Percentiles rank a stretch among this genome's conserved stretches.
Conservation (phyloP, 2,329 filamentous ascomycete genomes). For the Gaeumannomyces tritici region DNA sequence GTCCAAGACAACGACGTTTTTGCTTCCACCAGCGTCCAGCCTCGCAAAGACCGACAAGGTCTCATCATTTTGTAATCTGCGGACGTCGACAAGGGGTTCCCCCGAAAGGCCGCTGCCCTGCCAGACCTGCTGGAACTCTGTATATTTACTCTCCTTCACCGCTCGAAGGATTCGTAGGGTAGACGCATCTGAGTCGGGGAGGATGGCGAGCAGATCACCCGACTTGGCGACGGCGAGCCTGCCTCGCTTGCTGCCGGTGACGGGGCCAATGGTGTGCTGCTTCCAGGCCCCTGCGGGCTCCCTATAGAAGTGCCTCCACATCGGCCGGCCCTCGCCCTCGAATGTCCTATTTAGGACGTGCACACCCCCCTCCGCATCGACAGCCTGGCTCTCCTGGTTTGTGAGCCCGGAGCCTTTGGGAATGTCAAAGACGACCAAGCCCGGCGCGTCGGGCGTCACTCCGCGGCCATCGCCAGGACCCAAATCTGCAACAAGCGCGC, state of each 20-base stretch:
- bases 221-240: conserved; percentile 22
- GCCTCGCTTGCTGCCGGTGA: conserved; percentile 23
- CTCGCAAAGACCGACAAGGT: conserved; percentile 25
- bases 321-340: not conserved
- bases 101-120: conserved; percentile 21
- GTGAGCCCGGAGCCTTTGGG: conserved; percentile 32
- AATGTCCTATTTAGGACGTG: conserved; percentile 35
- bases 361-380: conserved; percentile 26
- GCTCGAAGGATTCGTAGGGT: conserved; percentile 22
- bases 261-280: conserved; percentile 18
- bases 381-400: conserved; percentile 33
- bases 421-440: conserved; percentile 33
- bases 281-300: conserved; percentile 20
- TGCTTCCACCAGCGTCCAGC: conserved; percentile 9
- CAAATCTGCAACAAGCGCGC: conserved; percentile 23
- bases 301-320: conserved; percentile 3
- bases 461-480: not conserved
- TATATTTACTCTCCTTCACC: conserved; percentile 16
- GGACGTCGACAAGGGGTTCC: conserved; percentile 27
- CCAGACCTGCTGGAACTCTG: conserved; percentile 26
- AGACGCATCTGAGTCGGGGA: conserved; percentile 21
- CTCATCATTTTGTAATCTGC: conserved; percentile 23
- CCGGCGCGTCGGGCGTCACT: conserved; percentile 27
- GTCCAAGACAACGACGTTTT: conserved; percentile 25
- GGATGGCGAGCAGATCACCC: conserved; percentile 25